Evolutionary conservation across 1,284 basidiomycete species (phyloP), one percentile per base, ranked within the genome.

Genomic region (Coniophora puteana): DNA sequence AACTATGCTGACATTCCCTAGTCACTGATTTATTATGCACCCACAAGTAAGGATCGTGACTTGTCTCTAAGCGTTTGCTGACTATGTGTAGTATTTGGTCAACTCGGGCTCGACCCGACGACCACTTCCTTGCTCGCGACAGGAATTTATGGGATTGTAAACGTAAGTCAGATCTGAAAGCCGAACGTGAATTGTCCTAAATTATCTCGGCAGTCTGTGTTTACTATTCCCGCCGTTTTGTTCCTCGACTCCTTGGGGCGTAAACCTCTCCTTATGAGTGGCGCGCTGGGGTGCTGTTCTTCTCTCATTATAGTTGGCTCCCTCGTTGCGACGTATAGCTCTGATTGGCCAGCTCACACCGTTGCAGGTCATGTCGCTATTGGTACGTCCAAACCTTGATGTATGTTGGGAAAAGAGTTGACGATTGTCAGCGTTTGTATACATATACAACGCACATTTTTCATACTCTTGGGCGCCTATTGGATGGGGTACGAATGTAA

Each of bases 401-500:
- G n/a, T 31, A n/a, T n/a, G n/a, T 8, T 31, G 8, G 29, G n/a
- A 8, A 6, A n/a, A n/a, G 6, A 31, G n/a, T n/a, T 6, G n/a
- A n/a, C 8, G n/a, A 27, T 27, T 27, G 20, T 6, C 17, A 40
- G 39, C 39, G 6, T 40, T 40, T 22, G 39, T 40, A 14, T 40
- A 34, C 22, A 23, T 40, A 4, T 40, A 40, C 39, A 31, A 40
- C 20, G 39, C 27, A 8, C 21, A 40, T 24, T 40, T 40, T 22
- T 40, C 39, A 8, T 40, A 40, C 39, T 40, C 39, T 24, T 40
- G 39, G 39, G 39, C 39, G 6, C 39, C 39, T 4, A 40, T 40
- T 17, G 39, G 39, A 18, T 40, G 39, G 39, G 33, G 33, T 35
- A 35, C 8, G 33, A 14, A 20, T 35, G n/a, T 35, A n/a, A n/a